phyloP scores from a whole-genome alignment of 2,329 filamentous ascomycete genomes.

The Trichophyton simii region DNA sequence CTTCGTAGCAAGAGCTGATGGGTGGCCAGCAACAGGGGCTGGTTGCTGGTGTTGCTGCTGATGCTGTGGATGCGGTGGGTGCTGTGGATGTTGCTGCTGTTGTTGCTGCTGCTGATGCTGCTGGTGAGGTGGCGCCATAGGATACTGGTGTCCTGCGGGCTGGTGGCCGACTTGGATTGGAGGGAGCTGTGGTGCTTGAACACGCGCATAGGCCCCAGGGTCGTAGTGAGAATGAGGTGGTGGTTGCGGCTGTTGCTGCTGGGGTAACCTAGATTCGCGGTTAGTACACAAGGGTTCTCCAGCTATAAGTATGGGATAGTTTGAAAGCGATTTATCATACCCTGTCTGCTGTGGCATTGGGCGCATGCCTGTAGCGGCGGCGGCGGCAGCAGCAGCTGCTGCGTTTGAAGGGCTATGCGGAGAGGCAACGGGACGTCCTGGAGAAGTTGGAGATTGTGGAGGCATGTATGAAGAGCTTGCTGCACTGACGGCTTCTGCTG shows the following conservation, averaged over 20 bases:
- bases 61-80: too few species aligned
- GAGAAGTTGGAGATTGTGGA: constrained; percentile 34
- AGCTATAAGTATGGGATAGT: constrained; percentile 25
- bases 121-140: constrained; percentile 9
- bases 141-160: constrained; percentile 7
- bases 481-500: constrained; percentile 32
- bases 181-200: constrained; percentile 17
- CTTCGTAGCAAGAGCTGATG: constrained; percentile 42
- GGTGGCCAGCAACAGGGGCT: constrained; percentile 19
- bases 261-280: constrained; percentile 21
- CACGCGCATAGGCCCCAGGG: constrained; percentile 30
- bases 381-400: constrained; percentile 36
- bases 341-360: constrained; percentile 29
- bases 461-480: constrained; percentile 31
- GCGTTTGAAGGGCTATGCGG: constrained; percentile 40
- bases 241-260: constrained; percentile 28
- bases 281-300: constrained; percentile 12
- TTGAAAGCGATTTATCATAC: constrained; percentile 35
- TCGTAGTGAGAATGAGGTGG: constrained; percentile 37
- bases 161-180: constrained; percentile 12
- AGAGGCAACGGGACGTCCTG: constrained; percentile 31
- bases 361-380: constrained; percentile 37
- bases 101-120: constrained; percentile 15
- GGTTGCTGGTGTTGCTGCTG: too few species aligned
- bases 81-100: too few species aligned